phyloP scores from a whole-genome alignment of 2,329 filamentous ascomycete species.

The Trichophaea hybrida region DNA sequence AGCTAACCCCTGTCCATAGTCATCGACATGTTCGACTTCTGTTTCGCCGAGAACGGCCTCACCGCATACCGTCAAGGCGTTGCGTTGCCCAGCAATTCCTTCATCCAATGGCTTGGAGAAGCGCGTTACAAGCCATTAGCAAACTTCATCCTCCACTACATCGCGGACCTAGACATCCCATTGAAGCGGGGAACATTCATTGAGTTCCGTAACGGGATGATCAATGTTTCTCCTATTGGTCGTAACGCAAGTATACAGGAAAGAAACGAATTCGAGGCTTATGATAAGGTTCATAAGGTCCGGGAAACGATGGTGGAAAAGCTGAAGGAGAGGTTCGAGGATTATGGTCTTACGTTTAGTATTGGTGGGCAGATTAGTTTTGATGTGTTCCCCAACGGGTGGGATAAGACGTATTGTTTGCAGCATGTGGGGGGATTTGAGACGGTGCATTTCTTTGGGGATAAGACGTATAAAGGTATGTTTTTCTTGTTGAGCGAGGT shows the following conservation, averaged over 20 bases:
- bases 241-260: slow-evolving; percentile 73
- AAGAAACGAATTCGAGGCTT: slow-evolving; percentile 66
- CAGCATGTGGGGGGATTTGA: slow-evolving; percentile 57
- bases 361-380: slow-evolving; percentile 98
- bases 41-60: slow-evolving; percentile 92
- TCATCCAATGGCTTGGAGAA: slow-evolving; percentile 88
- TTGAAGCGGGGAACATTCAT: slow-evolving; percentile 71
- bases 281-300: slow-evolving; percentile 63
- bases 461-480: slow-evolving; percentile 64
- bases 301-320: slow-evolving; percentile 60
- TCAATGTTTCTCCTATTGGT: slow-evolving; percentile 71
- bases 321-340: slow-evolving; percentile 65
- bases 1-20: slow-evolving; percentile 43
- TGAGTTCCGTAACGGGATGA: slow-evolving; percentile 84
- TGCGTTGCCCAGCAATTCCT: slow-evolving; percentile 61
- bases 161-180: slow-evolving; percentile 70
- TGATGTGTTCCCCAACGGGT: slow-evolving; percentile 89
- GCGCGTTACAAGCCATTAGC: slow-evolving; percentile 62
- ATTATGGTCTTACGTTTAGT: slow-evolving; percentile 78
- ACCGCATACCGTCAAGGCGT: slow-evolving; percentile 75
- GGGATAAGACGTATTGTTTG: slow-evolving; percentile 98
- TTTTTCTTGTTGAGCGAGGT: not conserved
- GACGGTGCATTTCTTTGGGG: slow-evolving; percentile 93
- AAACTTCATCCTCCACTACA: slow-evolving; percentile 63
- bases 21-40: slow-evolving; percentile 85